Conservation (phyloP, 164 flowering plant species). For the Taxillus chinensis region DNA sequence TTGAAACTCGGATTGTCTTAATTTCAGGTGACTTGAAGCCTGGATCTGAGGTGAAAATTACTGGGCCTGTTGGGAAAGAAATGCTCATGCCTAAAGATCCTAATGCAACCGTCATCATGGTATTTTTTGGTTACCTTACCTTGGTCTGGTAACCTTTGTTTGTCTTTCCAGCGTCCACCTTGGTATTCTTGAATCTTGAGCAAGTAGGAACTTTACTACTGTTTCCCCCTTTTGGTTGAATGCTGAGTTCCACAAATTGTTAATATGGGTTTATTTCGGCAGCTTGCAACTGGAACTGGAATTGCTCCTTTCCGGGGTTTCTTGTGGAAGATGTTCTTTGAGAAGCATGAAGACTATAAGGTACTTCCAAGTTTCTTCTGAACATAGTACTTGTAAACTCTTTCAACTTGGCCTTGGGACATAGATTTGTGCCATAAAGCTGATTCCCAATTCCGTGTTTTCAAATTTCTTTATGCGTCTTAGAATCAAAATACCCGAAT, state of each 20-base stretch:
- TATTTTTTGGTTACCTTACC: conserved; percentile 10
- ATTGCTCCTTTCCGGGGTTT: conserved; percentile 91
- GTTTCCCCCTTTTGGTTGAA: no score
- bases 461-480: no score
- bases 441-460: no score
- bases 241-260: background rate
- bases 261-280: conserved; percentile 10
- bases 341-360: conserved; percentile 93
- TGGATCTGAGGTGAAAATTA: conserved; percentile 70
- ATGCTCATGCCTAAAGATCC: conserved; percentile 98
- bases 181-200: no score
- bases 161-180: no score
- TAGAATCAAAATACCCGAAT: no score
- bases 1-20: background rate
- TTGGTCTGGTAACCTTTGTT: no score
- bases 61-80: conserved; percentile 99
- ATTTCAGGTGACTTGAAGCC: conserved; percentile 86
- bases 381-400: no score
- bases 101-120: conserved; percentile 85
- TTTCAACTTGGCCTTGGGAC: no score
- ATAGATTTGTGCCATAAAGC: no score
- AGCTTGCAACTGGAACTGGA: conserved; percentile 99
- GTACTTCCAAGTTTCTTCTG: conserved; percentile 17
- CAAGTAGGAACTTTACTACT: no score
- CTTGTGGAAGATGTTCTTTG: conserved; percentile 99